Conservation (phyloP, 108 stramenopile species). For the Skeletonema grethae region DNA sequence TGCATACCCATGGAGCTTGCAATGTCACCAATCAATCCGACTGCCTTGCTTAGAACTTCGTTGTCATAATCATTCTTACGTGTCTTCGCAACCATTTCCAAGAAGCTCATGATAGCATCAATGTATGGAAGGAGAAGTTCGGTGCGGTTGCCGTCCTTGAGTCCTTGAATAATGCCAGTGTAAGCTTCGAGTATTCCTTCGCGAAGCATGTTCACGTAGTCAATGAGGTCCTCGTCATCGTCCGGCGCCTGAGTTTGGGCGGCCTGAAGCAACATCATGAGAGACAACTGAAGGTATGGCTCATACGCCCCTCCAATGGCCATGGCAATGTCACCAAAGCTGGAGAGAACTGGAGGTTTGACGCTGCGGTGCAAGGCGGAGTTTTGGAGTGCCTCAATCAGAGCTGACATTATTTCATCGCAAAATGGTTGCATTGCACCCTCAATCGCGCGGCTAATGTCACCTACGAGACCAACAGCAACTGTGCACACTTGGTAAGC, state of each 20-base stretch:
- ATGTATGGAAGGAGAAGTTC: conserved; percentile 63
- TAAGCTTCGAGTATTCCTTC: conserved; percentile 95
- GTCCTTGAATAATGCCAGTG: conserved; percentile 93
- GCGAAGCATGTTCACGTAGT: conserved; percentile 90
- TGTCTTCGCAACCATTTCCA: conserved; percentile 65
- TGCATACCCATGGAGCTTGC: conserved; percentile 59
- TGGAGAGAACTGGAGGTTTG: conserved; percentile 93
- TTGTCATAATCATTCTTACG: conserved; percentile 65
- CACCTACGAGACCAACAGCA: conserved; percentile 92
- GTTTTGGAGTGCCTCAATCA: conserved; percentile 89
- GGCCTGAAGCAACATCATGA: conserved; percentile 93
- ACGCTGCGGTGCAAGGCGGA: conserved; percentile 82
- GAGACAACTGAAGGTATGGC: conserved; percentile 87
- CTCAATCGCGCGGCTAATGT: conserved; percentile 90
- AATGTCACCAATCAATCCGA: conserved; percentile 84
- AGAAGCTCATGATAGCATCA: conserved; percentile 65
- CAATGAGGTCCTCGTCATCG: conserved; percentile 96
- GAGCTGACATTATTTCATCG: conserved; percentile 88
- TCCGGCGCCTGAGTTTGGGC: conserved; percentile 74
- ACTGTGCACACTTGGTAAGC: conserved; percentile 93
- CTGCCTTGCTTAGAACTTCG: conserved; percentile 77
- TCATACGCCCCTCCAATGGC: conserved; percentile 89
- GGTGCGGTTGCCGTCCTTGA: conserved; percentile 73
- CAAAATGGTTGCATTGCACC: conserved; percentile 84
- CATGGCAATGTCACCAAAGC: conserved; percentile 96